Evolutionary conservation across 371 early-diverging fungal species (phyloP), one percentile per base, ranked within the genome.

Genomic region (Rozella allomycis): DNA sequence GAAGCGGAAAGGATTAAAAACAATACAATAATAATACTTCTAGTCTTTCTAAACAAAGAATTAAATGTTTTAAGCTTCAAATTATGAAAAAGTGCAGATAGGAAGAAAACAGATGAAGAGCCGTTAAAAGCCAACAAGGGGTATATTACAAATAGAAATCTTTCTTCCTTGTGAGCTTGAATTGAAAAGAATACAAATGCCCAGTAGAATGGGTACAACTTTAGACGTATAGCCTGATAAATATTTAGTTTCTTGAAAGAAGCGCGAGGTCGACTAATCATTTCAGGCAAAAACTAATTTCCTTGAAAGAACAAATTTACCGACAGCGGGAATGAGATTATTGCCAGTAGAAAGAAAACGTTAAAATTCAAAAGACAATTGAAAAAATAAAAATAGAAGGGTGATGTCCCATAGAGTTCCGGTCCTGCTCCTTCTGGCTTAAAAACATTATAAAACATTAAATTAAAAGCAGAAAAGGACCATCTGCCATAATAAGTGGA

Each of bases 101-200:
- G 37, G 38, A 71, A 51, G 30, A 50, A 61, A 23, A 86, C 46
- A 0, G 72, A 49, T 10, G 71, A 54, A 1, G 78, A 70, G 0
- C 80, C 83, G 32, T 72, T 74, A 34, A 82, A 60, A 41, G 72
- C 68, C 26, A 91, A 40, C 27, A 78, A 44, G 22, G 93, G 93
- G 46, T 87, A 91, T 3, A 78, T 71, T n/a, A 85, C 77, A 47
- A 61, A 84, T 46, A 91, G 42, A 45, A 91, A 91, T 1, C 93
- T 67, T 39, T 91, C 93, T 42, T 91, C 93, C 48, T 91, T 91
- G 58, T 91, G 93, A 7, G 87, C 74, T 50, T 86, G 87, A 6
- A 66, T 22, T 3, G 70, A 67, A 36, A 91, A 83, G 16, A 79
- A 70, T 8, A 42, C 39, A 18, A 87, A 55, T 76, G 74, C 74